These are phyloP conservation scores for Teunomyces aglyptinius DNA, from an alignment of 805 yeast genomes.

Conservation along the genomic window DNA sequence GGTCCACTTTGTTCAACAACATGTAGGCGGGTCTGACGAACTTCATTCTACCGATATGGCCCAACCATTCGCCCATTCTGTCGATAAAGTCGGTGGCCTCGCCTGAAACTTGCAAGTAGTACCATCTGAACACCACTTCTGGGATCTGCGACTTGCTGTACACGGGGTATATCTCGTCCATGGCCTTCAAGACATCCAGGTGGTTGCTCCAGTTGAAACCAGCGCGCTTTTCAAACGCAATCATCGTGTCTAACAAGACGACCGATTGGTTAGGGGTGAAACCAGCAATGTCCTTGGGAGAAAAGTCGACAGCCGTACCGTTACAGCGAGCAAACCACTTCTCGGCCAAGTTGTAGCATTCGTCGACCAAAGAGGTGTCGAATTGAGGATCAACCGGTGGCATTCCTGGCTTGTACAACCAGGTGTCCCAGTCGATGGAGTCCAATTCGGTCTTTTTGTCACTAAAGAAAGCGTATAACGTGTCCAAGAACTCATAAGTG, in stretches of 20 bases:
- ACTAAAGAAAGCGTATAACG: conserved; percentile 63
- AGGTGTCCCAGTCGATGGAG: conserved; percentile 76
- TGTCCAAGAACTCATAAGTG: conserved; percentile 75
- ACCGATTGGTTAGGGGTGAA: conserved; percentile 77
- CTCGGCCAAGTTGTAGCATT: conserved; percentile 62
- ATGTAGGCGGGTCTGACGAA: conserved; percentile 34
- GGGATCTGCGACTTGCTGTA: conserved; percentile 64
- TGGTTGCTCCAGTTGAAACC: conserved; percentile 38
- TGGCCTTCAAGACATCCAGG: conserved; percentile 31
- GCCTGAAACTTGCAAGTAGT: conserved; percentile 60
- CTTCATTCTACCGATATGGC: conserved; percentile 38
- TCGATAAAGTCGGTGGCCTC: conserved; percentile 45
- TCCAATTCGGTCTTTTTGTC: conserved; percentile 54
- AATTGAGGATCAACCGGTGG: conserved; percentile 80
- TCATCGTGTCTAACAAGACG: conserved; percentile 71
- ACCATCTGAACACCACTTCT: conserved; percentile 80
- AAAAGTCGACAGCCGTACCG: conserved; percentile 32
- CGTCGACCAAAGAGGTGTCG: conserved; percentile 74
- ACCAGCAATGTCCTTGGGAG: conserved; percentile 46
- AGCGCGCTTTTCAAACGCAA: conserved; percentile 44
- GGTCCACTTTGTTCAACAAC: conserved; percentile 21
- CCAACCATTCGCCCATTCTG: conserved; percentile 54
- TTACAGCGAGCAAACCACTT: conserved; percentile 50
- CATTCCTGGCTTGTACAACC: conserved; percentile 82
- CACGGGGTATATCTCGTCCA: conserved; percentile 33